phyloP scores from a whole-genome alignment of 441 rosid genomes.

The Euphorbia corollata region DNA sequence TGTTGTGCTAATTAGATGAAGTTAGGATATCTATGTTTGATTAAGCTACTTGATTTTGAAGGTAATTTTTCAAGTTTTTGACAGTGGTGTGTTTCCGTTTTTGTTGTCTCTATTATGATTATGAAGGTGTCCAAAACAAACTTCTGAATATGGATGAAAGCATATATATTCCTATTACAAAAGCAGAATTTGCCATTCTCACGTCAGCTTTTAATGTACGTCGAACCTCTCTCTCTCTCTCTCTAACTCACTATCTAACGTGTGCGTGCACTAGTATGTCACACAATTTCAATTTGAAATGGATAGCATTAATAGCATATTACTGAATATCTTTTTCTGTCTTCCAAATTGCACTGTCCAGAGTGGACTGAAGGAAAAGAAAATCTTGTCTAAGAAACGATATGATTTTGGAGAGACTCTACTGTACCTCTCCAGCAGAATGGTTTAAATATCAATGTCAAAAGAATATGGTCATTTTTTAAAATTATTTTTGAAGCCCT shows the following conservation, averaged over 20 bases:
- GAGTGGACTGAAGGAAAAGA: neutral
- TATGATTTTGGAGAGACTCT: neutral
- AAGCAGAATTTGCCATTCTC: slow-evolving; percentile 76
- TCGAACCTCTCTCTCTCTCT: slow-evolving; percentile 12
- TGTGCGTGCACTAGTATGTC: neutral
- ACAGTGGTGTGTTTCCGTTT: slow-evolving; percentile 11
- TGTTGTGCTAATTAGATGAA: neutral
- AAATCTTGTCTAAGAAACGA: neutral
- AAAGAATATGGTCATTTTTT: neutral
- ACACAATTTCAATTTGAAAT: slow-evolving; percentile 5
- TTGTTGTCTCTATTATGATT: slow-evolving; percentile 11
- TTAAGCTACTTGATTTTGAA: slow-evolving; percentile 1
- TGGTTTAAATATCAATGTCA: neutral
- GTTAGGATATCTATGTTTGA: neutral
- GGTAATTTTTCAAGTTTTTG: neutral
- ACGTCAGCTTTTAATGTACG: slow-evolving; percentile 66
- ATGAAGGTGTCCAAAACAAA: slow-evolving; percentile 81
- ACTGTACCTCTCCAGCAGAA: neutral
- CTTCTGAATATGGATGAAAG: slow-evolving; percentile 65
- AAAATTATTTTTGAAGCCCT: neutral
- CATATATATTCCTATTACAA: slow-evolving; percentile 73
- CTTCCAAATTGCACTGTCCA: neutral
- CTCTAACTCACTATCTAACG: neutral
- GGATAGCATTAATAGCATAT: neutral
- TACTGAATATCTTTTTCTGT: neutral